Evolutionary conservation across 2,329 filamentous ascomycete species (phyloP).

Genomic region (Gaeumannomyces sp.): DNA sequence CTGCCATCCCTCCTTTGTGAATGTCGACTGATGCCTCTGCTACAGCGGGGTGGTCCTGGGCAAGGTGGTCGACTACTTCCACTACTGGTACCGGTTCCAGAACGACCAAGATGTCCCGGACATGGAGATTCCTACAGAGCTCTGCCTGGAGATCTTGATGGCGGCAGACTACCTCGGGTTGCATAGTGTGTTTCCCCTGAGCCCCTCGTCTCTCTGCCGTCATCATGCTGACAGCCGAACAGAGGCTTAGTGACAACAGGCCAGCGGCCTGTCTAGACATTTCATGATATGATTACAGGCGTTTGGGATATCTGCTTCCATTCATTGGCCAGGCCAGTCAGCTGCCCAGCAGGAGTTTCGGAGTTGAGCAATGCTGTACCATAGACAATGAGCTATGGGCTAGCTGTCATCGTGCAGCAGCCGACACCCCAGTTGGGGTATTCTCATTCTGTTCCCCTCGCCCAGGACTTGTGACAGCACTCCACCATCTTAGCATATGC

Average conservation of each 20-base stretch:
- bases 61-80: constrained; percentile 77
- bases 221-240: neutral
- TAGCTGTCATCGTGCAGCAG: neutral
- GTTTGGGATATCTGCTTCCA: neutral
- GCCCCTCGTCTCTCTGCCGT: too few relatives aligned
- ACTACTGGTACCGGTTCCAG: constrained; percentile 71
- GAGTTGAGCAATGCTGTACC: neutral
- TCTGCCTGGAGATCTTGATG: constrained; percentile 71
- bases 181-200: constrained; percentile 43
- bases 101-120: constrained; percentile 68
- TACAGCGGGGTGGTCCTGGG: constrained; percentile 62
- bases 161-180: constrained; percentile 72
- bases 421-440: neutral
- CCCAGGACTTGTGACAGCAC: neutral
- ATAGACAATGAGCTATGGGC: neutral
- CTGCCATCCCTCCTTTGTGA: neutral
- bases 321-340: neutral
- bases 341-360: neutral
- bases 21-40: constrained; percentile 11
- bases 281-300: neutral
- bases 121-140: constrained; percentile 72
- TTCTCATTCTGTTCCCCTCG: neutral
- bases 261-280: neutral
- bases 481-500: constrained; percentile 38
- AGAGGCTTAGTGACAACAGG: neutral